Conservation (phyloP, 164 flowering plant genomes). For the Tetracentron sinense region DNA sequence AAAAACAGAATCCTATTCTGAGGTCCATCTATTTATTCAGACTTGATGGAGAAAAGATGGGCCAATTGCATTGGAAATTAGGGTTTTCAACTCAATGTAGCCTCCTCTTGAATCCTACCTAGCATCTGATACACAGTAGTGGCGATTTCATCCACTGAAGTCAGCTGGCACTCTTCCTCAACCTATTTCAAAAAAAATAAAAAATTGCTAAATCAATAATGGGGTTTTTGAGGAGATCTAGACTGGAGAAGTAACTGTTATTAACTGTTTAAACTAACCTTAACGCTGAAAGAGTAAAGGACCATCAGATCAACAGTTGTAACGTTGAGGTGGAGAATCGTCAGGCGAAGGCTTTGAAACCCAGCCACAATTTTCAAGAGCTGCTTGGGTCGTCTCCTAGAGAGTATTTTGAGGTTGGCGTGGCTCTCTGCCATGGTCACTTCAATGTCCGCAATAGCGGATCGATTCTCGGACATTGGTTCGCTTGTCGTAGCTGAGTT, state of each 20-base stretch:
- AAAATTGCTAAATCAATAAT: background rate
- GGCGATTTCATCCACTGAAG: conserved; percentile 67
- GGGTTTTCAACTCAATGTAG: conserved; percentile 24
- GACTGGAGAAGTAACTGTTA: too few species aligned
- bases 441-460: conserved; percentile 41
- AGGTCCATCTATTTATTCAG: too few species aligned
- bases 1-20: too few species aligned
- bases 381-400: conserved; percentile 32
- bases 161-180: conserved; percentile 64
- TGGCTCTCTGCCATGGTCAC: conserved; percentile 52
- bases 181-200: conserved; percentile 32
- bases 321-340: conserved; percentile 53
- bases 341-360: conserved; percentile 28
- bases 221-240: too few species aligned
- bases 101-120: conserved; percentile 48
- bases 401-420: conserved; percentile 38
- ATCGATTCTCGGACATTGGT: background rate
- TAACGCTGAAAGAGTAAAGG: conserved; percentile 41
- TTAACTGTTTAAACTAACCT: conserved; percentile 27
- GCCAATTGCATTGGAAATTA: too few species aligned
- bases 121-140: conserved; percentile 55
- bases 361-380: conserved; percentile 36
- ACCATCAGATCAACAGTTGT: conserved; percentile 27
- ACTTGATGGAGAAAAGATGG: too few species aligned
- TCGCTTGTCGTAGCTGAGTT: background rate